Evolutionary conservation across 495 filamentous ascomycete species (phyloP).

Genomic region (Penicillium chermesinum): DNA sequence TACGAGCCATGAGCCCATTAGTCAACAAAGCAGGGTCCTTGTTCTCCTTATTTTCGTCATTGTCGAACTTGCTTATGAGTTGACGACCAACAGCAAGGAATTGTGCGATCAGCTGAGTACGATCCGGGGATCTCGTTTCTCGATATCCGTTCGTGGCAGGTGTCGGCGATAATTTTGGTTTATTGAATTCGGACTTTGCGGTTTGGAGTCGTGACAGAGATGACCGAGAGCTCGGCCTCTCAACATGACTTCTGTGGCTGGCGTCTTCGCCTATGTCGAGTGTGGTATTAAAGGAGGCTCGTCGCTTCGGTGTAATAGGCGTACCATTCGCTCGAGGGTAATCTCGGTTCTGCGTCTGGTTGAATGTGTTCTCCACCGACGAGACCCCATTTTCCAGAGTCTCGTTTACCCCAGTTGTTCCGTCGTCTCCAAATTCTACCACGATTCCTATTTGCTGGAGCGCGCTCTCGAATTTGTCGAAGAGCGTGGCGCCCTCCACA

Average conservation of each 20-base stretch:
- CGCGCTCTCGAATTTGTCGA: slow-evolving; percentile 61
- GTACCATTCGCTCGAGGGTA: slow-evolving; percentile 15
- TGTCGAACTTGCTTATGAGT: slow-evolving; percentile 34
- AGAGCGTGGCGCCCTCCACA: slow-evolving; percentile 44
- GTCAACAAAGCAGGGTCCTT: slow-evolving; percentile 16
- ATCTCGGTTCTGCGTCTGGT: slow-evolving; percentile 15
- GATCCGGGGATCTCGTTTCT: slow-evolving; percentile 32
- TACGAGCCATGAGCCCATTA: slow-evolving; percentile 27
- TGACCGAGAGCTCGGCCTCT: slow-evolving; percentile 42
- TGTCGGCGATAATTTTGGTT: slow-evolving; percentile 29
- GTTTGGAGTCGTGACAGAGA: slow-evolving; percentile 43
- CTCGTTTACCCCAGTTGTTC: slow-evolving; percentile 22
- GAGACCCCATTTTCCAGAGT: slow-evolving; percentile 21
- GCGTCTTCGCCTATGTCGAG: slow-evolving; percentile 50
- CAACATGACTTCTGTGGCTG: slow-evolving; percentile 34
- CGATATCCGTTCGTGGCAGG: slow-evolving; percentile 6
- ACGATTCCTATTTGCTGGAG: slow-evolving; percentile 63
- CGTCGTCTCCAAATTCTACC: slow-evolving; percentile 50
- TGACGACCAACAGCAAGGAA: slow-evolving; percentile 42
- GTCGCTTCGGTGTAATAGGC: slow-evolving; percentile 37
- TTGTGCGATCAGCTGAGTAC: slow-evolving; percentile 41
- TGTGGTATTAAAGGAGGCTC: slow-evolving; percentile 54
- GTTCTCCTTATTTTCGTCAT: slow-evolving; percentile 20
- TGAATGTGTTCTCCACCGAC: slow-evolving; percentile 19
- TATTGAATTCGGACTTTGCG: slow-evolving; percentile 32